These are phyloP conservation scores for Beverwykella pulmonaria DNA, from an alignment of 495 filamentous ascomycete species.

Conservation along the genomic window DNA sequence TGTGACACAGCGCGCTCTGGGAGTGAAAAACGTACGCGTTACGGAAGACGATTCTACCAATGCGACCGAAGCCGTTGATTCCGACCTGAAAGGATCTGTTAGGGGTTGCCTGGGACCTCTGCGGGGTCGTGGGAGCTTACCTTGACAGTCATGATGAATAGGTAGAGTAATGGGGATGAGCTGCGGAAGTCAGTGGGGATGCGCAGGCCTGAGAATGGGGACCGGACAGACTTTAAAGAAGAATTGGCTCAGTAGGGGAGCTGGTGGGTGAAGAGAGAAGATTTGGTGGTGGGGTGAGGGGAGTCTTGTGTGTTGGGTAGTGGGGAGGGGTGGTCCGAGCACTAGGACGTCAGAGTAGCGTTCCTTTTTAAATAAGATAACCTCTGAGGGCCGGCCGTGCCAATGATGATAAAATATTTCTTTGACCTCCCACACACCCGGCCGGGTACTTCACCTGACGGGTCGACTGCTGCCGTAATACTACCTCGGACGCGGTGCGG, in stretches of 20 bases:
- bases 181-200: conserved; percentile 7
- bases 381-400: background rate
- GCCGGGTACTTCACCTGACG: conserved; percentile 6
- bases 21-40: conserved; percentile 65
- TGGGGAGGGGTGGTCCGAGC: conserved; percentile 3
- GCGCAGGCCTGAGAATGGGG: background rate
- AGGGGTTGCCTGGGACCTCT: background rate
- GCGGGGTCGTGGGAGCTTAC: conserved; percentile 30
- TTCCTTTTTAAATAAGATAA: background rate
- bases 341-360: conserved; percentile 1
- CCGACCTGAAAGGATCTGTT: conserved; percentile 64
- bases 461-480: conserved; percentile 1
- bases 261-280: background rate
- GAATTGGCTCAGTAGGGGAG: background rate
- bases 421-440: conserved; percentile 14
- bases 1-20: conserved; percentile 25
- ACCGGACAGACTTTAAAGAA: background rate
- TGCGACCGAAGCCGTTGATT: conserved; percentile 99
- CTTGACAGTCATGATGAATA: conserved; percentile 47
- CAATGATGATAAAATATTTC: conserved; percentile 14
- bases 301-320: conserved; percentile 8
- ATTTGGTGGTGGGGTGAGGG: conserved; percentile 18
- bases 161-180: background rate
- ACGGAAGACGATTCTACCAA: conserved; percentile 93
- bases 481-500: conserved; percentile 24